phyloP scores from a whole-genome alignment of 1,139 yeast species.

The Hyphopichia pseudoburtonii region DNA sequence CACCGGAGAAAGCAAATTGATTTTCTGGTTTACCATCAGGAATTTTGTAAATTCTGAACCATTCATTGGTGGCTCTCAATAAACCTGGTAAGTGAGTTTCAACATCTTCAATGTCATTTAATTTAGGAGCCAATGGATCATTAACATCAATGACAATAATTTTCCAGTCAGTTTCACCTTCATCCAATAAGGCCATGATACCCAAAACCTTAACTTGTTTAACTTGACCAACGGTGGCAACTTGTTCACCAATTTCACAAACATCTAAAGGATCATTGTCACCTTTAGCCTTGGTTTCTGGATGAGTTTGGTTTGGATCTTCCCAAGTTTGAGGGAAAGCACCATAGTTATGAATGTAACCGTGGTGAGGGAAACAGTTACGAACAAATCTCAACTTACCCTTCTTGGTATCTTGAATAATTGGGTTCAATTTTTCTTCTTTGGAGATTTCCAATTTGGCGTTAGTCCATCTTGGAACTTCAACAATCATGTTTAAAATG shows the following conservation, averaged over 20 bases:
- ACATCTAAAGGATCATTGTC: conserved; percentile 97
- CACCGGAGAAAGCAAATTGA: conserved; percentile 82
- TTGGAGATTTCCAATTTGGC: conserved; percentile 90
- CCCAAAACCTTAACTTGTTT: conserved; percentile 90
- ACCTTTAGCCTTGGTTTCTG: conserved; percentile 82
- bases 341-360: conserved; percentile 95
- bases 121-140: conserved; percentile 75
- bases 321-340: conserved; percentile 99
- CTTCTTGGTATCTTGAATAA: conserved; percentile 89
- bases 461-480: conserved; percentile 94
- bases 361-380: conserved; percentile 94
- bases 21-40: conserved; percentile 93
- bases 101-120: conserved; percentile 82
- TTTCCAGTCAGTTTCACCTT: conserved; percentile 98
- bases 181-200: conserved; percentile 90
- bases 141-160: conserved; percentile 78
- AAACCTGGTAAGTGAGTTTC: conserved; percentile 82
- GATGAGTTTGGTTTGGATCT: conserved; percentile 56
- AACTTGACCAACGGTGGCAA: conserved; percentile 71
- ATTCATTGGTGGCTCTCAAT: conserved; percentile 77
- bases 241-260: conserved; percentile 82
- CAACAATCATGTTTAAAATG: conserved; percentile 85
- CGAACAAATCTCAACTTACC: conserved; percentile 85
- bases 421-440: conserved; percentile 77
- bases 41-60: conserved; percentile 95